phyloP scores from a whole-genome alignment of 2,329 filamentous ascomycete species.

The Phyllosticta citriasiana region DNA sequence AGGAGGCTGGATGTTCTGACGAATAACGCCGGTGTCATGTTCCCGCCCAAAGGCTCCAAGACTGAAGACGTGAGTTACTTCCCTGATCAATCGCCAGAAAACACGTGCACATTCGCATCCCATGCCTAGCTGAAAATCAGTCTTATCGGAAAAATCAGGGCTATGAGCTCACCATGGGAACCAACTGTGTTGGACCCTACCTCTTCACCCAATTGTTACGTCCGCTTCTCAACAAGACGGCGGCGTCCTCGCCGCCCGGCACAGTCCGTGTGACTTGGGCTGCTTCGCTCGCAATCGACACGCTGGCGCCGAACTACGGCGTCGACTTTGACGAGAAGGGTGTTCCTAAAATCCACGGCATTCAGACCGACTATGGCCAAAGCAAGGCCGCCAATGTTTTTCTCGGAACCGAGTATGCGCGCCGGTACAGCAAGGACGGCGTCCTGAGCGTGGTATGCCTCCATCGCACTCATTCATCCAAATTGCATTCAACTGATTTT shows the following conservation, averaged over 20 bases:
- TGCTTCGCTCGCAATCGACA: conserved; percentile 14
- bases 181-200: conserved; percentile 32
- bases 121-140: background rate
- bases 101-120: background rate
- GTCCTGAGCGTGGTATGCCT: conserved; percentile 13
- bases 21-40: conserved; percentile 27
- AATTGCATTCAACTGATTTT: background rate
- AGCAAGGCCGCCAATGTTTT: conserved; percentile 21
- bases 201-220: conserved; percentile 31
- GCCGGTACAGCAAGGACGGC: conserved; percentile 14
- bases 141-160: conserved; percentile 12
- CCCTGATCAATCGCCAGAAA: background rate
- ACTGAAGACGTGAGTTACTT: conserved; percentile 10
- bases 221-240: conserved; percentile 26
- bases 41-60: conserved; percentile 17
- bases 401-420: conserved; percentile 16
- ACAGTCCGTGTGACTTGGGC: conserved; percentile 29
- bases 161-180: conserved; percentile 26
- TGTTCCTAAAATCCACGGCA: background rate
- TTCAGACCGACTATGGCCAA: conserved; percentile 15
- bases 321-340: conserved; percentile 11
- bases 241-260: conserved; percentile 14
- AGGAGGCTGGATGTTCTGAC: conserved; percentile 33
- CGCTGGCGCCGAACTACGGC: conserved; percentile 7
- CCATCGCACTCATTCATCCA: background rate